These are phyloP conservation scores for Wickerhamomyces xylosicus DNA, from an alignment of 805 yeast genomes.

Conservation along the genomic window DNA sequence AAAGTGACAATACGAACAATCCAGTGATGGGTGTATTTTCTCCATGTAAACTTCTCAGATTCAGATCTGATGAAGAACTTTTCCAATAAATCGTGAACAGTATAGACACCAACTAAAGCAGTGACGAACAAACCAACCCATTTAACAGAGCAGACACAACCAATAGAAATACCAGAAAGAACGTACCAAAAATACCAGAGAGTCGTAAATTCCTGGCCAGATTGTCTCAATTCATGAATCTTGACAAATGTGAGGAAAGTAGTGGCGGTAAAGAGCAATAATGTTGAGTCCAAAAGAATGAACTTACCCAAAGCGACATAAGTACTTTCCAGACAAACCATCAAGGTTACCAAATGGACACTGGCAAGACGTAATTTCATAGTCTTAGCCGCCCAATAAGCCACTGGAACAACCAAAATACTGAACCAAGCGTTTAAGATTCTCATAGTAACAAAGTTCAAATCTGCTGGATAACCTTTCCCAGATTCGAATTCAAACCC, in stretches of 20 bases:
- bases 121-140: conserved; percentile 79
- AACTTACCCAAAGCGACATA: conserved; percentile 65
- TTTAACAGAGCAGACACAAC: conserved; percentile 77
- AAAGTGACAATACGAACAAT: conserved; percentile 49
- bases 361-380: conserved; percentile 41
- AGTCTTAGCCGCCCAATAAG: conserved; percentile 58
- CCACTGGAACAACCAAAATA: conserved; percentile 55
- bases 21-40: conserved; percentile 57
- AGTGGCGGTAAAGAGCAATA: conserved; percentile 64
- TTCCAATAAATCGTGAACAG: conserved; percentile 39
- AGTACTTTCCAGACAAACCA: conserved; percentile 59
- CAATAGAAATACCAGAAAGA: conserved; percentile 57
- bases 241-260: conserved; percentile 53
- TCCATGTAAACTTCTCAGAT: conserved; percentile 15
- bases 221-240: conserved; percentile 35
- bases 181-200: conserved; percentile 45
- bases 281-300: conserved; percentile 67
- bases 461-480: conserved; percentile 45
- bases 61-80: conserved; percentile 24
- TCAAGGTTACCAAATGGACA: conserved; percentile 48
- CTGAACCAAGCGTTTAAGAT: conserved; percentile 62
- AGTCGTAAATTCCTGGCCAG: conserved; percentile 25
- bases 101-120: conserved; percentile 47
- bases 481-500: conserved; percentile 62
- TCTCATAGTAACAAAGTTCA: conserved; percentile 59